A percentile compares a stretch with the other conserved stretches of the same genome.
Evolutionary conservation across 139 green algal species (phyloP).

Genomic region (Chloropicon primus): DNA sequence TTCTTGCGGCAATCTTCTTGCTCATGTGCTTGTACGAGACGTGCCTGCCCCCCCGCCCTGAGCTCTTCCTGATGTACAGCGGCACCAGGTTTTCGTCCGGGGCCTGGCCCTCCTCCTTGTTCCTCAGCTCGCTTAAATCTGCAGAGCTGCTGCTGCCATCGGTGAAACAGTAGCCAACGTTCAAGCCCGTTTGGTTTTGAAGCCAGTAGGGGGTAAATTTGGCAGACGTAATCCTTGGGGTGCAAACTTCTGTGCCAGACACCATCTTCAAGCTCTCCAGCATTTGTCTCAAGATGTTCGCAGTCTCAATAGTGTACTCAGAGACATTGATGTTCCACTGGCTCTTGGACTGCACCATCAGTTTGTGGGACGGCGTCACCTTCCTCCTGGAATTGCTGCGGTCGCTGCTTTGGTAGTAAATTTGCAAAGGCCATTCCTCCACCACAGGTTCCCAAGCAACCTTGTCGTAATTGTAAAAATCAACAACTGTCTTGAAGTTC

Average conservation of each 20-base stretch:
- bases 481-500: constrained; percentile 4
- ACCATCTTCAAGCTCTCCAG: neutral
- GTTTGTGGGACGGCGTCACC: neutral
- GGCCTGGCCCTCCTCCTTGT: neutral
- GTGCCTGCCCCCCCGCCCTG: neutral
- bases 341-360: neutral
- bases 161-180: neutral
- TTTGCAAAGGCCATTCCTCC: constrained; percentile 48
- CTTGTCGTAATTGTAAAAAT: constrained; percentile 43
- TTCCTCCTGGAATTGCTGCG: neutral
- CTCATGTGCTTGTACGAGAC: neutral
- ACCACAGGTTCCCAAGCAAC: constrained; percentile 57
- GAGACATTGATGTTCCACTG: neutral
- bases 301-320: neutral
- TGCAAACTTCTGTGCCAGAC: neutral
- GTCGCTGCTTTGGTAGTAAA: constrained; percentile 4
- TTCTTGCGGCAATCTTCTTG: neutral
- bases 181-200: neutral
- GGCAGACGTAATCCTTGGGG: neutral
- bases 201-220: neutral
- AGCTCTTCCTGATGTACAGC: neutral
- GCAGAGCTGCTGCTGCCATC: neutral
- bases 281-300: neutral
- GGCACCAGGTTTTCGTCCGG: neutral
- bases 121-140: neutral